Evolutionary conservation across 768 basidiomycete genomes (phyloP), one percentile per base, ranked within the genome.

Genomic region (Suillus subaureus): DNA sequence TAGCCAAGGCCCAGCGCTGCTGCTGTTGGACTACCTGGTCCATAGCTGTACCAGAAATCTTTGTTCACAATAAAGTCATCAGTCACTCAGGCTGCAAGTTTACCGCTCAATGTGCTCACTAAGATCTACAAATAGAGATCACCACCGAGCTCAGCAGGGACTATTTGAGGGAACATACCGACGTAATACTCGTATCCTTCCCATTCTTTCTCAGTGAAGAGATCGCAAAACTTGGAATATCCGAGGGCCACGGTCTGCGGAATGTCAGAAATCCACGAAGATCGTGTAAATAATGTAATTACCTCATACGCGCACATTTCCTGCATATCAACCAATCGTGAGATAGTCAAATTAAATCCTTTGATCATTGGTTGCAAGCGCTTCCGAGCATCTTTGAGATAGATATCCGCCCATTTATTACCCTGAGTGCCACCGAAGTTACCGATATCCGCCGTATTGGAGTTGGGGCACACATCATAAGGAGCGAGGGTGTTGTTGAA

Each of bases 161-260:
- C 23, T 9, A 15, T 35, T 35, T 12, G 23, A 55, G 28, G 11
- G 16, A 13, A 67, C 77, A 61, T 35, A 77, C 77, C 77, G 33
- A 56, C 66, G 33, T 76, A 73, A 68, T 86, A 84, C 62, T 83
- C 79, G 66, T 79, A 85, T 1, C 82, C 80, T 67, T 79, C 78
- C 84, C 84, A 86, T 68, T 86, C 85, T 49, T 81, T 77, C 65
- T 82, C 73, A 3, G 84, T 84, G 75, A 86, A 85, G 13, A 86
- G 71, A 11, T 74, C 74, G 67, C 84, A 86, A 76, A 85, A 86
- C 18, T 73, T 68, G 9, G 83, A 84, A 69, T 79, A 83, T 0
- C 83, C 83, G 23, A 85, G 77, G 1, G 83, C 79, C 37, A 85
- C 84, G 13, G 84, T 81, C 81, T 82, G 60, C 6, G 15, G 35